Evolutionary conservation across 176 grass and related monocot genomes (phyloP).

Genomic region (Oryza longistaminata): DNA sequence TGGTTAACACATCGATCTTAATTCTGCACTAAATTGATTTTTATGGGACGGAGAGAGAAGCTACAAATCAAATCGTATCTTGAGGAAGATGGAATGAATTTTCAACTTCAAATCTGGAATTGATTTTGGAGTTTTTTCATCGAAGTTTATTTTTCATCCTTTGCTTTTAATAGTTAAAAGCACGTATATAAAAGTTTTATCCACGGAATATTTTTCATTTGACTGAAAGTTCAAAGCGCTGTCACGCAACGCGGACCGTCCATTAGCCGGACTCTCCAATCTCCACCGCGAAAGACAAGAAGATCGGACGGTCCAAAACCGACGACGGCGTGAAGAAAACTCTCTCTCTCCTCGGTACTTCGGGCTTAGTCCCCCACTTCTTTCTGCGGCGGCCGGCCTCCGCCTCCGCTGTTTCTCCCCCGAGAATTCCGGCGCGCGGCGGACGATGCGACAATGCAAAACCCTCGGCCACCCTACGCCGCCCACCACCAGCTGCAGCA

Average conservation of each 20-base stretch:
- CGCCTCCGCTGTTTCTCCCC: conserved; percentile 2
- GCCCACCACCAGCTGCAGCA: conserved; percentile 90
- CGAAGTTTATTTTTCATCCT: too few relatives aligned
- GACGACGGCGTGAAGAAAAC: conserved; percentile 7
- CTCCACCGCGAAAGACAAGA: neutral
- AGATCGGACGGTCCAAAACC: conserved; percentile 30
- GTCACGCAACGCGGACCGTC: neutral
- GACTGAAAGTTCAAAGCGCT: neutral
- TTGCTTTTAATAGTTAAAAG: too few relatives aligned
- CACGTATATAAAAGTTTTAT: too few relatives aligned
- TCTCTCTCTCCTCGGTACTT: neutral
- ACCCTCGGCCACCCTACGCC: conserved; percentile 62
- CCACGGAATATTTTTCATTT: too few relatives aligned
- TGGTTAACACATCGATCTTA: too few relatives aligned
- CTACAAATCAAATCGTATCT: too few relatives aligned
- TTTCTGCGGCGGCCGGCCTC: conserved; percentile 9
- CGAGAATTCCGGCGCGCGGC: conserved; percentile 14
- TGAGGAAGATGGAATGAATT: too few relatives aligned
- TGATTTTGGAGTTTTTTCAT: too few relatives aligned
- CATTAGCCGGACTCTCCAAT: neutral
- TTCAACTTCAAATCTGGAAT: too few relatives aligned
- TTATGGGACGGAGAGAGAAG: too few relatives aligned
- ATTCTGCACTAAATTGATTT: too few relatives aligned
- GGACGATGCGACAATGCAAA: conserved; percentile 64
- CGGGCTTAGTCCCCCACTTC: neutral